Evolutionary conservation across 1,139 yeast species (phyloP), one percentile per base, ranked within the genome.

Genomic region (Kodamaea sp.): DNA sequence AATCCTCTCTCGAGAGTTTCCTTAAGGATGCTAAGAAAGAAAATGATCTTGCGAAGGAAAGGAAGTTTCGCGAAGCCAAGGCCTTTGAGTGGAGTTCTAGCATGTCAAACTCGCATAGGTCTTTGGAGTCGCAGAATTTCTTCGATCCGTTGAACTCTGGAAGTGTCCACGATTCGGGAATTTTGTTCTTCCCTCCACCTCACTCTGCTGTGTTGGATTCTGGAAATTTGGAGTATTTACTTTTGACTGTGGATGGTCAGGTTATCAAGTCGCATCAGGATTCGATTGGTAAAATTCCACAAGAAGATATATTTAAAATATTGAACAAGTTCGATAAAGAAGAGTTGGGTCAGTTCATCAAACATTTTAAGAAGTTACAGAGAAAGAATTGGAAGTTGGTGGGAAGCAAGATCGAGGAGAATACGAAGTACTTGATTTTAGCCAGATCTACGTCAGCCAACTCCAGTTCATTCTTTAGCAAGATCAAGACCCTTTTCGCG

Each of bases 41-140:
- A 22, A 44, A 47, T 23, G 67, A 67, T 18, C 34, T 48, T 14
- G 63, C 61, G 11, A 71, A 69, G 21, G 76, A 75, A 37, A 66
- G 63, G 24, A 50, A 62, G 31, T 74, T 75, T 47, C 65, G 79
- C 28, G 74, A 73, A 34, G 51, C 65, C 24, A 67, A 70, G 31
- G 81, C 84, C 1, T 76, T 61, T 46, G 83, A 78, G 35, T 77
- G 80, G 76, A 64, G 74, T 32, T 59, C 51, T 26, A 59, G 63
- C 26, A 55, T 61, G 43, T 44, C 50, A 12, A 51, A 57, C 12
- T 48, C 61, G 14, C 66, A 76, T 6, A 56, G 73, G 22, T 57
- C 76, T 0, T 46, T 78, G 15, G 75, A 63, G 22, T 47, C 62
- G 15, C 57, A 63, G 3, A 75, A 75, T 43, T 78, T 78, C 46